phyloP scores from a whole-genome alignment of 1,139 yeast genomes.

The Arxiozyma slooffiae region DNA sequence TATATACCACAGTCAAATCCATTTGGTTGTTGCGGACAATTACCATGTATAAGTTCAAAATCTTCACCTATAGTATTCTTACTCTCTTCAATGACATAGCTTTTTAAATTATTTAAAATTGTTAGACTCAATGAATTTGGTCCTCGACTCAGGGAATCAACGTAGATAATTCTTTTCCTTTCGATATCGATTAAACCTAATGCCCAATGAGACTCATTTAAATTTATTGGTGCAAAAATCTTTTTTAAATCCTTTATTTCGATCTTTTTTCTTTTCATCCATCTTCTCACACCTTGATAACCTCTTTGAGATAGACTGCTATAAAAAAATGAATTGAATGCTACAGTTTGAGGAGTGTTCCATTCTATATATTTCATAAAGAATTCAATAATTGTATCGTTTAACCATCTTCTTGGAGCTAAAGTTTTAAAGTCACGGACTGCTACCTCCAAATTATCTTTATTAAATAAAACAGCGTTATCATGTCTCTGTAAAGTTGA shows the following conservation, averaged over 20 bases:
- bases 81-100: constrained; percentile 53
- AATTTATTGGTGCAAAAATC: constrained; percentile 75
- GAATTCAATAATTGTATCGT: constrained; percentile 82
- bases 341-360: constrained; percentile 36
- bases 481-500: constrained; percentile 33
- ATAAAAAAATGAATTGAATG: constrained; percentile 83
- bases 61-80: constrained; percentile 33
- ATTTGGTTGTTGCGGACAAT: constrained; percentile 78
- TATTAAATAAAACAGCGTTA: constrained; percentile 33
- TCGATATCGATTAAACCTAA: constrained; percentile 65
- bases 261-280: constrained; percentile 81
- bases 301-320: constrained; percentile 64
- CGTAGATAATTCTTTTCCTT: constrained; percentile 50
- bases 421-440: constrained; percentile 64
- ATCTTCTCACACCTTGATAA: constrained; percentile 69
- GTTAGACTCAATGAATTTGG: constrained; percentile 45
- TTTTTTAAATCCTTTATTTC: constrained; percentile 54
- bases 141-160: constrained; percentile 54
- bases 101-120: constrained; percentile 45
- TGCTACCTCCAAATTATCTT: constrained; percentile 49
- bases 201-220: constrained; percentile 87
- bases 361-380: constrained; percentile 51
- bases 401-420: constrained; percentile 69
- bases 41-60: constrained; percentile 32
- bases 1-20: constrained; percentile 96